Evolutionary conservation across 345 rosid genomes (phyloP).

Genomic region (Arabidopsis suecica): DNA sequence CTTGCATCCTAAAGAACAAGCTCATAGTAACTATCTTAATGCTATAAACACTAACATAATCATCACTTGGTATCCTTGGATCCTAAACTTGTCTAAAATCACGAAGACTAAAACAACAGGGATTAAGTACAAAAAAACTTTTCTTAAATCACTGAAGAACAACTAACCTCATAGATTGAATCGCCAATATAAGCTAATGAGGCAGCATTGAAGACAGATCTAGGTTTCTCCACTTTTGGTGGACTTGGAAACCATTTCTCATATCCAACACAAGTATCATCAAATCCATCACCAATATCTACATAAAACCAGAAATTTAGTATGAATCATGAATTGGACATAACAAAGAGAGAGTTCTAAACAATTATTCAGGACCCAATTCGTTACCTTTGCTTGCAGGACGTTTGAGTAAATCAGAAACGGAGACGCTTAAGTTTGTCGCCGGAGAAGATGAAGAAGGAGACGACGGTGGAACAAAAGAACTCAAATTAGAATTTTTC

Average conservation of each 20-base stretch:
- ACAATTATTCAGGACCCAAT: not conserved
- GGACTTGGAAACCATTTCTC: conserved; percentile 52
- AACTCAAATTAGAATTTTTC: conserved; percentile 36
- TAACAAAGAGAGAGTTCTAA: not conserved
- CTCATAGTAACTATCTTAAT: conserved; percentile 9
- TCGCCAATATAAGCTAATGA: conserved; percentile 59
- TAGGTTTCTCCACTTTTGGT: conserved; percentile 47
- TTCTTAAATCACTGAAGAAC: not conserved
- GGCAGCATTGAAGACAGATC: conserved; percentile 49
- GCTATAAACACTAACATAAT: not conserved
- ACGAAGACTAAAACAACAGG: not conserved
- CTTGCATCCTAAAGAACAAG: not conserved
- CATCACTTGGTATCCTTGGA: not conserved
- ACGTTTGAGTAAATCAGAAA: conserved; percentile 67
- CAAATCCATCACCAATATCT: conserved; percentile 28
- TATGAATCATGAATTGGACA: not conserved
- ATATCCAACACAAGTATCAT: conserved; percentile 28
- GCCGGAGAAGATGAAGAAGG: conserved; percentile 37
- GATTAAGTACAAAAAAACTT: not conserved
- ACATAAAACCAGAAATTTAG: not conserved
- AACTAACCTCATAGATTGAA: conserved; percentile 75
- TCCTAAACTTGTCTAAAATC: not conserved
- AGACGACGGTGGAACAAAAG: conserved; percentile 41
- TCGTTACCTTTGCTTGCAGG: conserved; percentile 54
- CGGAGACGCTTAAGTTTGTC: conserved; percentile 43